Conservation (phyloP, 2,329 filamentous ascomycete species). For the Zelopaecilomyces penicillatus region DNA sequence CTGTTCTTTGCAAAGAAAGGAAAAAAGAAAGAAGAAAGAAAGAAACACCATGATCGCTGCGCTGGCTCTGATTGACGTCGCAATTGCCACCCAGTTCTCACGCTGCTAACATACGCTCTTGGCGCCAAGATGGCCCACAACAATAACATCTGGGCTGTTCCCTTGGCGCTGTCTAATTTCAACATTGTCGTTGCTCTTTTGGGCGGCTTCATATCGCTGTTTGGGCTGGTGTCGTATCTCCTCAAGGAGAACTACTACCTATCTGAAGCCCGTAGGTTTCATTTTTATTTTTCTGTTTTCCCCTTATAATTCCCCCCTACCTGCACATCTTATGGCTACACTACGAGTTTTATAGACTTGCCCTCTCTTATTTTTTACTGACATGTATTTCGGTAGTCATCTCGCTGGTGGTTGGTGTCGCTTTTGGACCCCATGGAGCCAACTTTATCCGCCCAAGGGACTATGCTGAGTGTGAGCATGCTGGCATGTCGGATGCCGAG, state of each 20-base stretch:
- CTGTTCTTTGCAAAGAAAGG: no score
- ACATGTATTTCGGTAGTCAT: slow-evolving; percentile 51
- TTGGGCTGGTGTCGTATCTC: slow-evolving; percentile 81
- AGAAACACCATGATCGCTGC: slow-evolving; percentile 5
- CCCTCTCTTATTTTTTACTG: background rate
- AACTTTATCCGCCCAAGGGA: slow-evolving; percentile 68
- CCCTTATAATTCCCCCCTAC: background rate
- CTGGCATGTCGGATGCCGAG: slow-evolving; percentile 11
- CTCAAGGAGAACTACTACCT: slow-evolving; percentile 86
- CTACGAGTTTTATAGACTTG: background rate
- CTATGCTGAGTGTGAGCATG: slow-evolving; percentile 48
- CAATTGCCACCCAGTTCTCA: slow-evolving; percentile 1
- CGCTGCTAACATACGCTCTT: slow-evolving; percentile 13
- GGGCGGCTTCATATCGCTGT: slow-evolving; percentile 83
- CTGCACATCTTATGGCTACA: background rate
- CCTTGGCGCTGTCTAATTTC: slow-evolving; percentile 62
- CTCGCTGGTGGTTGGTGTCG: slow-evolving; percentile 68
- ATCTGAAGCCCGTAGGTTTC: slow-evolving; percentile 69
- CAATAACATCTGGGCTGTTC: slow-evolving; percentile 23
- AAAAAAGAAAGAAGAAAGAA: background rate
- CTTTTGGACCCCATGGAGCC: slow-evolving; percentile 68
- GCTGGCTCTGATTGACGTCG: background rate
- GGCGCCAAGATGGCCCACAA: slow-evolving; percentile 13
- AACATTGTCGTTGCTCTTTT: slow-evolving; percentile 75
- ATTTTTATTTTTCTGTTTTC: background rate